phyloP scores from a whole-genome alignment of 768 basidiomycete genomes.

The Coprinopsis cinerea region DNA sequence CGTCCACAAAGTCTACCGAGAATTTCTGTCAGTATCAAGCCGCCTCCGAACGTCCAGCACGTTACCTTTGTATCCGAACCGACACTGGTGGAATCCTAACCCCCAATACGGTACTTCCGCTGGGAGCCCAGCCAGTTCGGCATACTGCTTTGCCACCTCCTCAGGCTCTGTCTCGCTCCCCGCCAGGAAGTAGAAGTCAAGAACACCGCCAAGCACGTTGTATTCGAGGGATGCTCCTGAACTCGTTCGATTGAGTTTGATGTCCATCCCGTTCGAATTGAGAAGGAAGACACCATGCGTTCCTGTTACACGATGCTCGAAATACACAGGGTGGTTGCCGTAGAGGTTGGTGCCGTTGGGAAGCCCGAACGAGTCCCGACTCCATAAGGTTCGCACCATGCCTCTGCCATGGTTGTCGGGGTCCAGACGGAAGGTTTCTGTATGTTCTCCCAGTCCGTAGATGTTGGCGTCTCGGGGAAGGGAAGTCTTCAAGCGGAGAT shows the following conservation, averaged over 20 bases:
- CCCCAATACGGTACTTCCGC: conserved; percentile 75
- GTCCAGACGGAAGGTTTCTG: conserved; percentile 55
- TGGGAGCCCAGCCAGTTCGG: conserved; percentile 57
- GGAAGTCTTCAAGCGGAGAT: conserved; percentile 62
- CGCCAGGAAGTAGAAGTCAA: conserved; percentile 76
- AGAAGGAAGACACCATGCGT: conserved; percentile 68
- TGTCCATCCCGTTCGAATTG: conserved; percentile 73
- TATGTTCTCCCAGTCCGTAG: conserved; percentile 76
- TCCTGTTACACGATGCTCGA: conserved; percentile 59
- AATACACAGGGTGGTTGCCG: conserved; percentile 68
- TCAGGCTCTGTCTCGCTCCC: conserved; percentile 55
- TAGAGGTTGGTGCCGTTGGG: conserved; percentile 60
- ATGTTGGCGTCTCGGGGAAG: conserved; percentile 60
- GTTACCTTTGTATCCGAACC: conserved; percentile 60
- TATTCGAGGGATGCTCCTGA: conserved; percentile 53
- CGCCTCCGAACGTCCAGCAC: conserved; percentile 17
- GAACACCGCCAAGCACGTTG: conserved; percentile 68
- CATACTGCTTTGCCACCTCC: conserved; percentile 62
- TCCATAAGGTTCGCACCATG: conserved; percentile 52
- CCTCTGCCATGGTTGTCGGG: conserved; percentile 26
- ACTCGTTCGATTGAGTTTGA: conserved; percentile 49
- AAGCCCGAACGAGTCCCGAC: conserved; percentile 57
- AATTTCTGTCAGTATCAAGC: neutral
- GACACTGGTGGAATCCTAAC: conserved; percentile 68
- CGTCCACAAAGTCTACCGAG: conserved; percentile 50